Percentiles rank a stretch among this genome's conserved stretches.
Conservation (phyloP, 1,284 basidiomycete species). For the Waitea zeae region DNA sequence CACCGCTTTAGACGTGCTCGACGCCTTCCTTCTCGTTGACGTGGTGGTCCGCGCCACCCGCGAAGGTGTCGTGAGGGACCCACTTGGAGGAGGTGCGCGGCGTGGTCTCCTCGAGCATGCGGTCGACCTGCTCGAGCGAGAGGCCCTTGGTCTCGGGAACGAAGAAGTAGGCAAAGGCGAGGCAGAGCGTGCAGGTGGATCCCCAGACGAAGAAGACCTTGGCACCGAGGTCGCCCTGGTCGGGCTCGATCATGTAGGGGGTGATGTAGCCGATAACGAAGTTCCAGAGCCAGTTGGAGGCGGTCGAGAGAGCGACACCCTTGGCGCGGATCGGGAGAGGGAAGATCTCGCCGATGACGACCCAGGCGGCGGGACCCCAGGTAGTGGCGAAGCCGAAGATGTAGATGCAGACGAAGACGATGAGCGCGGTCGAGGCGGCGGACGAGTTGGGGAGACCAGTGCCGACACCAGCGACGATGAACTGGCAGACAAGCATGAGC, state of each 20-base stretch:
- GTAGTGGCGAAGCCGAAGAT: neutral
- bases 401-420: neutral
- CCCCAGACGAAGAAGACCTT: conserved; percentile 45
- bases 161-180: conserved; percentile 47
- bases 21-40: too few relatives aligned
- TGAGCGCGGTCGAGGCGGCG: conserved; percentile 30
- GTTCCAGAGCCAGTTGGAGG: conserved; percentile 2
- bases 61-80: neutral
- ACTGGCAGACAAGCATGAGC: conserved; percentile 9
- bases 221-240: conserved; percentile 24
- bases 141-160: conserved; percentile 69
- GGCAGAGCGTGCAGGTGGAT: conserved; percentile 65
- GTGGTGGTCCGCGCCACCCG: too few relatives aligned
- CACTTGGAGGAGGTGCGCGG: neutral
- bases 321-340: conserved; percentile 1
- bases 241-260: conserved; percentile 8
- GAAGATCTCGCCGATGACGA: conserved; percentile 7
- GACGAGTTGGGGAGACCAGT: conserved; percentile 13
- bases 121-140: conserved; percentile 63
- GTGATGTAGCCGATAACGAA: neutral
- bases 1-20: too few relatives aligned
- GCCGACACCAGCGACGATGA: conserved; percentile 22
- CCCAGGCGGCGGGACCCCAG: conserved; percentile 1
- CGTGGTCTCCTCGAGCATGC: conserved; percentile 33
- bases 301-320: neutral